Evolutionary conservation across 495 filamentous ascomycete species (phyloP).

Genomic region (Penicillium odoratum): DNA sequence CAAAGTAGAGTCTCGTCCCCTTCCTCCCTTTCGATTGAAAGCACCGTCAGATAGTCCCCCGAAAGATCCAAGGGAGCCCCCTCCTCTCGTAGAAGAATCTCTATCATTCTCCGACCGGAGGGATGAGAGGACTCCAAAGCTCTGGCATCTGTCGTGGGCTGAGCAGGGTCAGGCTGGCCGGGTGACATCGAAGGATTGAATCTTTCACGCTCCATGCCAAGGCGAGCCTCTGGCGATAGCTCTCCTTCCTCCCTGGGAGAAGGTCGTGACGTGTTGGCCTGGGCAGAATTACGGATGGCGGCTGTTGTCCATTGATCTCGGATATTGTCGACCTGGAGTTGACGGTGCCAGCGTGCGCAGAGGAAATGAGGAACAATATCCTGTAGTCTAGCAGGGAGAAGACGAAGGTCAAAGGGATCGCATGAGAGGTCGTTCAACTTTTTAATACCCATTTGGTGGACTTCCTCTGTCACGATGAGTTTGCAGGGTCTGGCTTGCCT

Average conservation of each 20-base stretch:
- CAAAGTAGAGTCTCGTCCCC: background rate
- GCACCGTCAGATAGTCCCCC: background rate
- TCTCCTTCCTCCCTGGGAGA: background rate
- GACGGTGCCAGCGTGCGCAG: no score
- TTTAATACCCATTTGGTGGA: background rate
- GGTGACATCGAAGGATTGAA: background rate
- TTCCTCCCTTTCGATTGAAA: background rate
- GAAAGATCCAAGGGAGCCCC: background rate
- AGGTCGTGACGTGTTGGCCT: no score
- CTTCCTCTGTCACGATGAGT: slow-evolving; percentile 1
- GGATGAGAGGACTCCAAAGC: background rate
- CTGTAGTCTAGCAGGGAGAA: background rate
- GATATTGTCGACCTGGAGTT: no score
- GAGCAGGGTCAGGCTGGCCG: background rate
- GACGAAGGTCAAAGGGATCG: background rate
- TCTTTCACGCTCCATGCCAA: background rate
- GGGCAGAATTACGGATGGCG: no score
- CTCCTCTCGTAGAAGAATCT: slow-evolving; percentile 1
- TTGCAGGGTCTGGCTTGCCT: background rate
- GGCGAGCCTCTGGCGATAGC: background rate
- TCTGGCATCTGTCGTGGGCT: background rate
- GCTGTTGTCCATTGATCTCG: no score
- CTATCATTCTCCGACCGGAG: background rate
- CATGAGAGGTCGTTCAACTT: background rate
- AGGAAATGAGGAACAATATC: background rate